Conservation (phyloP, 2,329 filamentous ascomycete genomes). For the Elsinoe batatas region DNA sequence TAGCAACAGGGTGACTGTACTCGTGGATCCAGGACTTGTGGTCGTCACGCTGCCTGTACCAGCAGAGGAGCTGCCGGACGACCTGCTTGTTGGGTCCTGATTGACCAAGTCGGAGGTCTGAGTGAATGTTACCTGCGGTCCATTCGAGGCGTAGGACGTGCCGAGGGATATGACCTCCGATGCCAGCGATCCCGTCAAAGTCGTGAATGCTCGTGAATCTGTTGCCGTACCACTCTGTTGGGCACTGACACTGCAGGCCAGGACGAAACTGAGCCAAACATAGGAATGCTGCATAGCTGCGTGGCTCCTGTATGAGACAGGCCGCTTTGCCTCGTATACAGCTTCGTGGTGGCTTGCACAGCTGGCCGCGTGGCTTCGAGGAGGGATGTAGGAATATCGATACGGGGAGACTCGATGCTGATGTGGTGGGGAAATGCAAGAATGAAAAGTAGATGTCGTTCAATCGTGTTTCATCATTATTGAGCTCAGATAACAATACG, state of each 20-base stretch:
- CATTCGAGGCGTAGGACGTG: constrained; percentile 11
- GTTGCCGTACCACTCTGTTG: constrained; percentile 14
- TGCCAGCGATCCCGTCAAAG: constrained; percentile 20
- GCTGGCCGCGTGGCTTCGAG: constrained; percentile 2
- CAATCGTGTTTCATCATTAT: constrained; percentile 1
- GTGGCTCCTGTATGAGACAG: background rate
- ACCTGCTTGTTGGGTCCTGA: background rate
- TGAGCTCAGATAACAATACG: background rate
- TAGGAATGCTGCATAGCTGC: constrained; percentile 22
- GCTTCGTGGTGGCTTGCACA: background rate
- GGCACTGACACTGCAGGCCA: constrained; percentile 26
- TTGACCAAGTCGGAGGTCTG: constrained; percentile 3
- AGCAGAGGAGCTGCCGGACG: background rate
- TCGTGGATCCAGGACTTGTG: constrained; percentile 13
- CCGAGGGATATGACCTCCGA: constrained; percentile 12
- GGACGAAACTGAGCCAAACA: constrained; percentile 27
- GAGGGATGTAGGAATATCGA: background rate
- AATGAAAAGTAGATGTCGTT: background rate
- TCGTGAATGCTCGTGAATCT: constrained; percentile 19
- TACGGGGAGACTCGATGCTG: background rate
- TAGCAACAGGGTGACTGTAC: constrained; percentile 14
- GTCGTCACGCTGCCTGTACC: constrained; percentile 16
- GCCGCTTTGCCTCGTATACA: background rate
- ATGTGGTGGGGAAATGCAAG: background rate
- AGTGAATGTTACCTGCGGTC: constrained; percentile 12